phyloP scores from a whole-genome alignment of 2,329 filamentous ascomycete genomes.

The Neonectria ditissima region DNA sequence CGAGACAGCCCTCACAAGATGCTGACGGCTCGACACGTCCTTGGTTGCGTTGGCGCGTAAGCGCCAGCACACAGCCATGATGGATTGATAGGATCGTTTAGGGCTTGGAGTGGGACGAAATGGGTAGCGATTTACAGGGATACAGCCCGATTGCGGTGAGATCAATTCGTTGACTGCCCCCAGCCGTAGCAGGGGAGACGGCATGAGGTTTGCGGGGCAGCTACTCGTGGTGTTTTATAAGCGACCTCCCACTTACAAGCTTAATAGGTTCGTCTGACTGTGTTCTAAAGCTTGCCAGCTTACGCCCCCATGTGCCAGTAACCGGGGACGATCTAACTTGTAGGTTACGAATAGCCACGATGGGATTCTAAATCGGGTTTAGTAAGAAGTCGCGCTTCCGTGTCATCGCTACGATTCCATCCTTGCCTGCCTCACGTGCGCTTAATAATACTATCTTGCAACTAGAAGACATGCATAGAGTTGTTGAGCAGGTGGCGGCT shows the following conservation, averaged over 20 bases:
- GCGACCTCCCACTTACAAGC: background rate
- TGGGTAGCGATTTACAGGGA: background rate
- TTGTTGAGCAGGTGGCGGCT: too few species aligned
- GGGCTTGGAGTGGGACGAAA: background rate
- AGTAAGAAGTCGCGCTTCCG: too few species aligned
- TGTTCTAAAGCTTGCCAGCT: background rate
- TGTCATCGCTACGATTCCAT: too few species aligned
- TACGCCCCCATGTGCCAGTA: too few species aligned
- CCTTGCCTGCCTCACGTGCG: too few species aligned
- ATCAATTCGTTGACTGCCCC: background rate
- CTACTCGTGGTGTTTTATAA: background rate
- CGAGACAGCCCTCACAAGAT: background rate
- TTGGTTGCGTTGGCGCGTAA: background rate
- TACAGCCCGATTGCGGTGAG: background rate
- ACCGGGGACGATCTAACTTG: too few species aligned
- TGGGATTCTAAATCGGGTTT: too few species aligned
- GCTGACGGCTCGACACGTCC: background rate
- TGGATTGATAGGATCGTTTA: background rate
- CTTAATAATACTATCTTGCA: too few species aligned
- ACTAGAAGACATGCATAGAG: too few species aligned
- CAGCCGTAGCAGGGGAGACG: background rate
- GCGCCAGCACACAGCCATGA: background rate
- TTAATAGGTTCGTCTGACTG: background rate
- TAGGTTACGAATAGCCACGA: too few species aligned
- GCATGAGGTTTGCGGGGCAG: background rate